These are phyloP conservation scores for Lolium rigidum DNA, from an alignment of 176 grass and related monocot species.

Conservation along the genomic window DNA sequence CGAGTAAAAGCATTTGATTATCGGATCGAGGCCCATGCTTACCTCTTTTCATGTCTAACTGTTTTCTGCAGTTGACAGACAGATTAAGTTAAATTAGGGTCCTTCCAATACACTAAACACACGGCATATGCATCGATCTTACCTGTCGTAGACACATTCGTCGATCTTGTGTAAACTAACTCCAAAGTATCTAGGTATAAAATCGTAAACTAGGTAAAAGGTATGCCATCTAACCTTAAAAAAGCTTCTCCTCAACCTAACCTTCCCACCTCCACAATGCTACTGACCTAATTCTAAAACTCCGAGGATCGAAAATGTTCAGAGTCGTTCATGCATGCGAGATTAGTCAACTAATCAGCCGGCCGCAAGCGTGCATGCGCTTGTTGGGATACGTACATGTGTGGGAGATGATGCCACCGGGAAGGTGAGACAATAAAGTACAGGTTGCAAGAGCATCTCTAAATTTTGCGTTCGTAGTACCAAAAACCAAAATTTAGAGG, in stretches of 20 bases:
- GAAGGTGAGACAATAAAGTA: neutral
- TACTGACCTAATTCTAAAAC: neutral
- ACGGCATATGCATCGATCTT: neutral
- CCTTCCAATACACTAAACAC: neutral
- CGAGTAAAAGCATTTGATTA: neutral
- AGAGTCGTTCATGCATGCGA: neutral
- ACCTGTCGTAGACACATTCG: neutral
- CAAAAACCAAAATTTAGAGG: too few species aligned
- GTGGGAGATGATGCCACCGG: neutral
- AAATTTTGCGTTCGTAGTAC: too few species aligned
- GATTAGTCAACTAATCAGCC: neutral
- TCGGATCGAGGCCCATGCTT: conserved; percentile 1
- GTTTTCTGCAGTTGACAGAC: neutral
- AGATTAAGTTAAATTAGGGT: neutral
- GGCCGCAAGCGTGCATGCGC: neutral
- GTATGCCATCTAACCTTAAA: too few species aligned
- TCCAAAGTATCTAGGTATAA: neutral
- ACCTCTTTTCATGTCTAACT: neutral
- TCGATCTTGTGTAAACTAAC: neutral
- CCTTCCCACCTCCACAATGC: too few species aligned
- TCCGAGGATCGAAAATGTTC: neutral
- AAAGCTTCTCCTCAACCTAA: too few species aligned
- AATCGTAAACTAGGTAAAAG: neutral
- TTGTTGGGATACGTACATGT: neutral
- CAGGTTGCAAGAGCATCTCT: neutral